Base-by-base conservation (phyloP, 1,139 yeast genomes). In the Kodamaea suecica region DNA sequence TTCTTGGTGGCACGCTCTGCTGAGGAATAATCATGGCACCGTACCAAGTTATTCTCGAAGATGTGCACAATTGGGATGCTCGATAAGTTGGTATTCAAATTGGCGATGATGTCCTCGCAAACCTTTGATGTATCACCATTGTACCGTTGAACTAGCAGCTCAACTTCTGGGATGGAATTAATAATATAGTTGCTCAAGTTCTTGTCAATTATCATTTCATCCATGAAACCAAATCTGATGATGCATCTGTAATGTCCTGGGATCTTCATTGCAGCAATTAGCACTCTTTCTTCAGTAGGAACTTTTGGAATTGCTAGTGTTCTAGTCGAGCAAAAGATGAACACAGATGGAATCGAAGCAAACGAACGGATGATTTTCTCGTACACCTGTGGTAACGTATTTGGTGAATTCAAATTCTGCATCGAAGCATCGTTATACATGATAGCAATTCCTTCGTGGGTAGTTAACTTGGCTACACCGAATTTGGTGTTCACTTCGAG, bases 211-310 rank as follows among this genome's bases (percentile, higher is more conserved):
- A 41, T 39, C 8, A 65, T 54, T 15, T 60, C 61, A 40, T 70
- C 74, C 66, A 66, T 68, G 48, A 70, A 72, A 4, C 78, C 78
- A 40, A 61, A 68, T 31, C 73, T 53, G 8, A 71, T 40, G 13
- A 71, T 55, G 44, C 76, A 71, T 39, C 73, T 57, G 53, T 63
- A 70, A 40, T 71, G 70, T 1, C 74, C 74, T 1, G 66, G 60
- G 20, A 69, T 47, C 34, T 55, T 61, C 45, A 70, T 66, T 23
- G 61, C 50, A 3, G 65, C 69, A 21, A 72, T 41, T 23, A 67
- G 46, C 1, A 70, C 52, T 30, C 73, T 54, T 30, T 69, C 72
- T 4, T 59, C 66, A 4, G 41, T 41, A 1, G 59, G 61, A 6
- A 72, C 62, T 32, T 44, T 49, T 1, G 79, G 79, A 21, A 60